A percentile compares a stretch with the other conserved stretches of the same genome.
Conservation (phyloP, 1,139 yeast genomes). For the Candida labiduridarum region DNA sequence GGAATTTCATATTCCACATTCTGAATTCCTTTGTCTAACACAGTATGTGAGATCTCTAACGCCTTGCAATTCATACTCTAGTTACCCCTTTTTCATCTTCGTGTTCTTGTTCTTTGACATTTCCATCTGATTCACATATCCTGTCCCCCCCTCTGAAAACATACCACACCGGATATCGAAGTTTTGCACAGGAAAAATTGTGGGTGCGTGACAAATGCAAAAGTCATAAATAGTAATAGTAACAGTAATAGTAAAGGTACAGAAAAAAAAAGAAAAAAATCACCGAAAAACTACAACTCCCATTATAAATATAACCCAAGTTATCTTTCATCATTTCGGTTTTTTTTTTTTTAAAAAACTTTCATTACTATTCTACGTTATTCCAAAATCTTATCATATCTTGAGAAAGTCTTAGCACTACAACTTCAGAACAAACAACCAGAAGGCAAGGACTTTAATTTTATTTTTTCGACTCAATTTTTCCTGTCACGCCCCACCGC, state of each 20-base stretch:
- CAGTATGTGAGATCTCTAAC: neutral
- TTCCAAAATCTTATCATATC: too few relatives aligned
- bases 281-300: neutral
- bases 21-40: conserved; percentile 3
- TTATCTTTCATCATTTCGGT: neutral
- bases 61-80: neutral
- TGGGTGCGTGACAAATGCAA: neutral
- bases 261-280: neutral
- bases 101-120: too few relatives aligned
- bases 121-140: too few relatives aligned
- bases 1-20: neutral
- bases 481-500: neutral
- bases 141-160: neutral
- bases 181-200: neutral
- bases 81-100: neutral
- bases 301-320: conserved; percentile 3
- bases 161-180: neutral
- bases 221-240: too few relatives aligned
- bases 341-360: neutral
- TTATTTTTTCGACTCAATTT: neutral
- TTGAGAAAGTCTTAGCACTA: neutral
- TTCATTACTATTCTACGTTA: neutral
- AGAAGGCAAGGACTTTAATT: neutral
- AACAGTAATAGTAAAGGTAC: too few relatives aligned
- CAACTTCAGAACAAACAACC: neutral